These are phyloP conservation scores for Saccharomycopsis synnaedendra DNA, from an alignment of 805 yeast genomes.

Conservation along the genomic window DNA sequence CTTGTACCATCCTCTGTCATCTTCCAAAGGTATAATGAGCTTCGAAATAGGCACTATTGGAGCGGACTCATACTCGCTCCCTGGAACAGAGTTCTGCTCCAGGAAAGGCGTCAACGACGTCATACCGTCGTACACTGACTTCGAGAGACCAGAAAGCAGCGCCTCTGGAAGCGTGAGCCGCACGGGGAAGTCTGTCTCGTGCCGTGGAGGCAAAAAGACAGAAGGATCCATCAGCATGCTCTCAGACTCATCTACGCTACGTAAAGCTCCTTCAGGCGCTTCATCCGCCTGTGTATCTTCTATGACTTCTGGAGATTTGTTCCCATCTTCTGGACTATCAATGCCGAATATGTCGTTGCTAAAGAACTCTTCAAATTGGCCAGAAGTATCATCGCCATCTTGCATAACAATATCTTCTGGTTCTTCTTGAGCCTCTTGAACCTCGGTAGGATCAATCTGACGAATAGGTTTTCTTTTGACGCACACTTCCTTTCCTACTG, in stretches of 20 bases:
- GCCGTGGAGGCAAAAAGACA: neutral
- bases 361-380: slow-evolving; percentile 10
- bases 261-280: neutral
- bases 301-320: neutral
- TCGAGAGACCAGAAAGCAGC: slow-evolving; percentile 34
- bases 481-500: slow-evolving; percentile 55
- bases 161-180: slow-evolving; percentile 32
- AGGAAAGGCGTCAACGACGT: slow-evolving; percentile 34
- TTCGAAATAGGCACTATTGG: slow-evolving; percentile 52
- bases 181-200: slow-evolving; percentile 26
- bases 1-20: slow-evolving; percentile 53
- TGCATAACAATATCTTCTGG: neutral
- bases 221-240: neutral
- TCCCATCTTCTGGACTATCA: slow-evolving; percentile 4
- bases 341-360: slow-evolving; percentile 9
- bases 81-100: slow-evolving; percentile 13
- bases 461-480: slow-evolving; percentile 39
- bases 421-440: slow-evolving; percentile 12
- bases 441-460: slow-evolving; percentile 7
- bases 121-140: slow-evolving; percentile 34
- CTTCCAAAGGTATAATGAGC: slow-evolving; percentile 51
- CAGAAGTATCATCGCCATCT: slow-evolving; percentile 2
- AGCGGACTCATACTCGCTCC: slow-evolving; percentile 21
- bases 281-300: neutral
- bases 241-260: neutral